These are phyloP conservation scores for Cladophialophora immunda DNA, from an alignment of 2,329 filamentous ascomycete species.

Conservation along the genomic window DNA sequence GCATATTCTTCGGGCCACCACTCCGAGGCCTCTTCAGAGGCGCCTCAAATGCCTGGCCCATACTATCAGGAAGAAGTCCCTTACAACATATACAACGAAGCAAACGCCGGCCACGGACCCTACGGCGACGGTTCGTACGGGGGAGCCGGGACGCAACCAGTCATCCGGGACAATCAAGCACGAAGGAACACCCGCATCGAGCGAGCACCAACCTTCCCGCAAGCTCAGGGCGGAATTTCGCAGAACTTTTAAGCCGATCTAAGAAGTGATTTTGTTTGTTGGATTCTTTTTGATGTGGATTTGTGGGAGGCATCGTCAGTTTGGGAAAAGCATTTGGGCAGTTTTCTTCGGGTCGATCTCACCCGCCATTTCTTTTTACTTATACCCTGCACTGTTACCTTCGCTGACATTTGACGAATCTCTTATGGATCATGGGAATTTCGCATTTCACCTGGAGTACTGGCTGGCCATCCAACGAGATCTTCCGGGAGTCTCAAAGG, in stretches of 20 bases:
- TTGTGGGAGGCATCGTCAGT: background rate
- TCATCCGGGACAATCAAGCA: slow-evolving; percentile 93
- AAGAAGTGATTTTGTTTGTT: background rate
- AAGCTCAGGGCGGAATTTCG: slow-evolving; percentile 84
- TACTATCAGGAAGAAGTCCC: slow-evolving; percentile 64
- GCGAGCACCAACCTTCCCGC: slow-evolving; percentile 85
- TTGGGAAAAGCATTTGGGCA: slow-evolving; percentile 15
- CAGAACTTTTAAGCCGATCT: slow-evolving; percentile 80
- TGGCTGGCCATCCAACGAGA: background rate
- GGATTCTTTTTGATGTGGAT: background rate
- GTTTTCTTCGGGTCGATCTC: slow-evolving; percentile 13
- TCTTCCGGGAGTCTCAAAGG: background rate
- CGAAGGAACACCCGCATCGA: slow-evolving; percentile 94
- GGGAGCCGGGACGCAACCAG: slow-evolving; percentile 67
- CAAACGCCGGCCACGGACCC: slow-evolving; percentile 55
- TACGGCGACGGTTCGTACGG: slow-evolving; percentile 66
- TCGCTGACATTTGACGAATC: slow-evolving; percentile 11
- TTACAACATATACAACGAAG: slow-evolving; percentile 60
- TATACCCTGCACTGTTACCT: slow-evolving; percentile 18
- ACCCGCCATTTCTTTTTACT: background rate
- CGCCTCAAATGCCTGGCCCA: slow-evolving; percentile 54
- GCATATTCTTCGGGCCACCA: slow-evolving; percentile 75
- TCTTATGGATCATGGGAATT: slow-evolving; percentile 10
- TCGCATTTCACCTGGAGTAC: background rate
- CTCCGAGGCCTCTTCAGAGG: slow-evolving; percentile 71